phyloP scores from a whole-genome alignment of 192 early-diverging fungal genomes.

The Pilaira anomala region DNA sequence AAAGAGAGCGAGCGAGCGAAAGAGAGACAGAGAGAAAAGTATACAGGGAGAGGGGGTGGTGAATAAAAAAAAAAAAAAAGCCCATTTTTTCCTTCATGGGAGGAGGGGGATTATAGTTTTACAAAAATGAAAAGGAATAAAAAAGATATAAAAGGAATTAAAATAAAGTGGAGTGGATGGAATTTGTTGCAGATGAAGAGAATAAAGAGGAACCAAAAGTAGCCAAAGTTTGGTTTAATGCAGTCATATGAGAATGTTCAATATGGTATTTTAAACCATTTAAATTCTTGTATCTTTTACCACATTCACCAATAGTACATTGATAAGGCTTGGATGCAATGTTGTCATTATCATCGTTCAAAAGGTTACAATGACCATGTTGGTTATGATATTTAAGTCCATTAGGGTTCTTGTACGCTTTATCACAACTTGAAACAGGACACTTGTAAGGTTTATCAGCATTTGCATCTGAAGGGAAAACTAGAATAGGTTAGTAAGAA shows the following conservation, averaged over 20 bases:
- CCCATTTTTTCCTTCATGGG: no score
- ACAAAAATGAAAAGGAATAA: neutral
- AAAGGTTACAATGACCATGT: slow-evolving; percentile 81
- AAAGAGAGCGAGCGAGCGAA: no score
- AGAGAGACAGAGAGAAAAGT: neutral
- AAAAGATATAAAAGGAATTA: neutral
- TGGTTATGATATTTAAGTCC: slow-evolving; percentile 97
- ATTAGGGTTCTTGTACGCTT: slow-evolving; percentile 98
- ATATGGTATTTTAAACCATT: slow-evolving; percentile 96
- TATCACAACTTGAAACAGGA: slow-evolving; percentile 80
- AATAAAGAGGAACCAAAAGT: slow-evolving; percentile 31
- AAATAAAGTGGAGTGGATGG: neutral
- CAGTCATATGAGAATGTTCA: slow-evolving; percentile 77
- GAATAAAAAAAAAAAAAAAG: no score
- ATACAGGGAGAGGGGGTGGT: neutral
- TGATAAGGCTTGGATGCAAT: slow-evolving; percentile 66
- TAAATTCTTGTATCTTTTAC: slow-evolving; percentile 94
- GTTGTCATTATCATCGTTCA: slow-evolving; percentile 54
- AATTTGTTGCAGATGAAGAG: neutral
- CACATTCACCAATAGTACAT: slow-evolving; percentile 80
- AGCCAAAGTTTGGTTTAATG: slow-evolving; percentile 35
- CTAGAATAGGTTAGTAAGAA: slow-evolving; percentile 5
- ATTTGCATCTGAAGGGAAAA: slow-evolving; percentile 13
- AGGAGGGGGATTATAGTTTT: no score
- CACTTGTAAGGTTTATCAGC: slow-evolving; percentile 88